phyloP scores from a whole-genome alignment of 495 filamentous ascomycete genomes.

The Amniculicola lignicola region DNA sequence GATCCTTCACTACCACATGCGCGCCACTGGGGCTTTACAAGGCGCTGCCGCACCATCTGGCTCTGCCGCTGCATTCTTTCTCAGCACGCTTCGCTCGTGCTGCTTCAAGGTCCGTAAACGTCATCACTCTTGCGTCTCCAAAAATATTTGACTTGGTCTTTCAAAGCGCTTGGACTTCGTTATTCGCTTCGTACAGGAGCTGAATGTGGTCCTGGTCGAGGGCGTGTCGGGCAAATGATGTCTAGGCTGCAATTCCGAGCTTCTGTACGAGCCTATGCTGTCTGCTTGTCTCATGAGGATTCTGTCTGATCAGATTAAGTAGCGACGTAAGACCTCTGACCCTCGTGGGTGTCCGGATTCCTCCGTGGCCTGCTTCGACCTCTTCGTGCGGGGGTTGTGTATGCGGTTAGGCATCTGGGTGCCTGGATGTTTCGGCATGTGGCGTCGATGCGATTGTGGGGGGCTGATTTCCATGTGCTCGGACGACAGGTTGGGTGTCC shows the following conservation, averaged over 20 bases:
- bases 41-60: not conserved
- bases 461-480: too few species aligned
- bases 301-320: slow-evolving; percentile 1
- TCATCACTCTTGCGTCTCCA: slow-evolving; percentile 9
- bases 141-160: slow-evolving; percentile 15
- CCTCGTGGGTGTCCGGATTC: too few species aligned
- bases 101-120: too few species aligned
- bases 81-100: not conserved
- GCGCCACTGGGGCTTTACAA: not conserved
- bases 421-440: too few species aligned
- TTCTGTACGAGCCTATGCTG: slow-evolving; percentile 7
- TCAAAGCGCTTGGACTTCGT: slow-evolving; percentile 6
- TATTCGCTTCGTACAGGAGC: too few species aligned
- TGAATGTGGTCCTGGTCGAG: slow-evolving; percentile 5
- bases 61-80: not conserved
- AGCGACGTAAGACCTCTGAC: slow-evolving; percentile 15
- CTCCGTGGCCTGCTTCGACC: too few species aligned
- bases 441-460: too few species aligned
- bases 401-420: too few species aligned
- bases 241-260: slow-evolving; percentile 10
- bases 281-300: slow-evolving; percentile 7
- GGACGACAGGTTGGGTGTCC: too few species aligned
- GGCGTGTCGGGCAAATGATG: slow-evolving; percentile 7
- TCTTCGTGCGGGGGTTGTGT: too few species aligned
- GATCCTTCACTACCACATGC: not conserved